Evolutionary conservation across 2,329 filamentous ascomycete genomes (phyloP).

Genomic region (Arthrobotrys conoides): DNA sequence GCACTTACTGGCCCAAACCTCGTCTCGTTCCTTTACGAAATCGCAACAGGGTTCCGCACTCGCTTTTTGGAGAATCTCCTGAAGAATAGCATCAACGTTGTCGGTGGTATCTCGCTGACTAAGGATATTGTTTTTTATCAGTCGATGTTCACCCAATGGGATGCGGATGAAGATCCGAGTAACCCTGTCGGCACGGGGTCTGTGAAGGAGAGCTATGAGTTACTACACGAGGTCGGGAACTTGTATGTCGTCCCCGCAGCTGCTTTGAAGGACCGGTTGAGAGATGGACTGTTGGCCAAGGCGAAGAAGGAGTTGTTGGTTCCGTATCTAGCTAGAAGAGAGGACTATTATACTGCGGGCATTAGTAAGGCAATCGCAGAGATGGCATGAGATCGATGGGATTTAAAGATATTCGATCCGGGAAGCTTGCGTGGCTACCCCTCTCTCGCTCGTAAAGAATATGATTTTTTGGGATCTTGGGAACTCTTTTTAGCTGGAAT

Average conservation of each 20-base stretch:
- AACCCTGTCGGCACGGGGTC: slow-evolving; percentile 67
- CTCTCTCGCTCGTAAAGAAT: not conserved
- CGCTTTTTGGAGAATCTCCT: slow-evolving; percentile 94
- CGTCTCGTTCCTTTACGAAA: slow-evolving; percentile 83
- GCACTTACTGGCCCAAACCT: slow-evolving; percentile 88
- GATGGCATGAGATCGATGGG: slow-evolving; percentile 20
- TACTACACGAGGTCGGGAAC: slow-evolving; percentile 92
- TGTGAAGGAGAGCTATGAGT: slow-evolving; percentile 80
- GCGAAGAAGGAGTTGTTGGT: slow-evolving; percentile 63
- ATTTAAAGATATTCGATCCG: slow-evolving; percentile 11
- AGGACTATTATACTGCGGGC: slow-evolving; percentile 63
- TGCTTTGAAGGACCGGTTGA: slow-evolving; percentile 70
- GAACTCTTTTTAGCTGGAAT: not conserved
- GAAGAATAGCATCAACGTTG: slow-evolving; percentile 91
- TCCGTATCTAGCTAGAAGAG: slow-evolving; percentile 63
- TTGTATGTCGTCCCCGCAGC: slow-evolving; percentile 84
- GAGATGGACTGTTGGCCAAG: slow-evolving; percentile 66
- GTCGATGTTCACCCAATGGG: slow-evolving; percentile 86
- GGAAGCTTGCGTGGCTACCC: slow-evolving; percentile 10
- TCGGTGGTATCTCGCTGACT: slow-evolving; percentile 92
- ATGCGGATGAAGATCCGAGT: slow-evolving; percentile 70
- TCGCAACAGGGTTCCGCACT: slow-evolving; percentile 82
- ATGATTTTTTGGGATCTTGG: not conserved
- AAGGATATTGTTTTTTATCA: slow-evolving; percentile 97
- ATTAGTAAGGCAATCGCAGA: slow-evolving; percentile 63